Evolutionary conservation across 1,139 yeast species (phyloP), one percentile per base, ranked within the genome.

Genomic region (Suhomyces ambrosiae): DNA sequence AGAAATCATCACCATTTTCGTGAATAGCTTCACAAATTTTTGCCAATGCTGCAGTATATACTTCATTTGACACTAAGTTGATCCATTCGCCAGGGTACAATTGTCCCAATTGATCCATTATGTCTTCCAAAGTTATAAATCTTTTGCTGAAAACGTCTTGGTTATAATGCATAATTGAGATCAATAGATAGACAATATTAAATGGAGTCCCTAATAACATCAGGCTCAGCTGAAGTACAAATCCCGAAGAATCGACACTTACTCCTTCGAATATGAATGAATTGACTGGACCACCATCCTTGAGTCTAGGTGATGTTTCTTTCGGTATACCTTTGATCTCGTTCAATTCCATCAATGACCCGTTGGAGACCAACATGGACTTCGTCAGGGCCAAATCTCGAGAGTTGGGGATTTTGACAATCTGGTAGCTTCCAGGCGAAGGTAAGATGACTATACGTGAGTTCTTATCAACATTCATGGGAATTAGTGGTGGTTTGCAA

Each of bases 1-100:
- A 79, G 50, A 75, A 81, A 1, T 33, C 37, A 32, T 75, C 81
- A 9, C 65, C 79, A 30, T 65, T 71, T 46, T 79, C 82, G 16
- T 54, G 61, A 2, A 78, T 58, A 0, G 51, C 49, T 11, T 79
- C 82, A 44, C 80, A 71, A 2, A 79, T 59, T 5, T 42, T 37
- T 1, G 45, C 48, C 23, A 80, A 47, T 2, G 62, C 49, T 0
- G 32, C 30, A 17, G 46, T 41, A 6, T 69, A 46, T 6, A 54
- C 16, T 1, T 26, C 33, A 25, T 54, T 53, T 0, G 70, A 61
- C 9, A 75, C 30, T 8, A 45, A 41, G 9, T 48, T 49, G 2
- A 48, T 46, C 49, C 76, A 56, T 3, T 54, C 51, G 0, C 53
- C 48, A 2, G 50, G 53, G 23, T 51, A 43, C 6, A 37, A 13